phyloP scores from a whole-genome alignment of 257 asterid genomes.

The Solanum appendiculatum region DNA sequence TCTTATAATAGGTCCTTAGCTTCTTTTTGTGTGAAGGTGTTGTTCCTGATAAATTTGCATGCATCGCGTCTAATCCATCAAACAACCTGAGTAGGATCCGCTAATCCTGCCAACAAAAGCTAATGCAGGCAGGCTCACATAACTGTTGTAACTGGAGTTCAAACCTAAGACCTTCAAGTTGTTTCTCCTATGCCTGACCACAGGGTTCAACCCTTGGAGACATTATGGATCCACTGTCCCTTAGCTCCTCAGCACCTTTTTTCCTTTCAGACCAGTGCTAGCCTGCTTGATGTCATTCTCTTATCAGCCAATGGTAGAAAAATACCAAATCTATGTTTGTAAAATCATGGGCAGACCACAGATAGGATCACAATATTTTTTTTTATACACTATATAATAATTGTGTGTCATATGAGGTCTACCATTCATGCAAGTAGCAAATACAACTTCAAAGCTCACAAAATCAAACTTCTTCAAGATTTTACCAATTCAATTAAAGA shows the following conservation, averaged over 20 bases:
- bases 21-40: background rate
- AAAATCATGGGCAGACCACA: background rate
- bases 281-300: background rate
- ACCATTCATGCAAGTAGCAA: background rate
- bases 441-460: background rate
- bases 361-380: background rate
- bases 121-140: background rate
- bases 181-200: background rate
- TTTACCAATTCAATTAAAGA: background rate
- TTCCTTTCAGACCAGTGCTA: background rate
- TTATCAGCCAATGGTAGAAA: background rate
- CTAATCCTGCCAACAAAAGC: background rate
- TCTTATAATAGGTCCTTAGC: background rate
- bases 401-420: background rate
- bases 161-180: background rate
- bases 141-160: background rate
- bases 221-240: background rate
- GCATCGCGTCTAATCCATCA: background rate
- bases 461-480: background rate
- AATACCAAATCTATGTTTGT: background rate
- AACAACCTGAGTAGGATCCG: background rate
- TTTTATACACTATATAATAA: background rate
- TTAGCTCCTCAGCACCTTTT: background rate
- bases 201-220: background rate
- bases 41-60: background rate